These are phyloP conservation scores for Penicillium sp. DNA, from an alignment of 2,329 filamentous ascomycete genomes.

Conservation along the genomic window DNA sequence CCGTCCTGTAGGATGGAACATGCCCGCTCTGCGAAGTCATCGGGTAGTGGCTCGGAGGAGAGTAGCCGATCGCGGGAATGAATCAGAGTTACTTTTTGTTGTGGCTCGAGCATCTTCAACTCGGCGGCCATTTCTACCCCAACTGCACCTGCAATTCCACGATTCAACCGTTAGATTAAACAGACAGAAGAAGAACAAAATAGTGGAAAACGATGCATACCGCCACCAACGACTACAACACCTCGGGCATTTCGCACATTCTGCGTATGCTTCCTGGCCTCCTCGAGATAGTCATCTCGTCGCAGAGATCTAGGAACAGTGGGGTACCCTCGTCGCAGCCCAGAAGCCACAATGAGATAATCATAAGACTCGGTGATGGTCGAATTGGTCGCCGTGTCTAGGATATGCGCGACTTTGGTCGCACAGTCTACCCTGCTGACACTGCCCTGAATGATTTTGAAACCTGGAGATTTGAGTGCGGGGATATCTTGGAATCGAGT, in stretches of 20 bases:
- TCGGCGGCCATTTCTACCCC: slow-evolving; percentile 84
- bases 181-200: background rate
- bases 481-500: slow-evolving; percentile 70
- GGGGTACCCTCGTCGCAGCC: slow-evolving; percentile 72
- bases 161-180: background rate
- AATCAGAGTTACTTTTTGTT: slow-evolving; percentile 71
- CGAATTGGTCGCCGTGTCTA: slow-evolving; percentile 56
- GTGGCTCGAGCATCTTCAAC: slow-evolving; percentile 70
- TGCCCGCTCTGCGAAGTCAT: slow-evolving; percentile 67
- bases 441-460: slow-evolving; percentile 70
- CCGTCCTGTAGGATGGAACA: slow-evolving; percentile 64
- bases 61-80: slow-evolving; percentile 74
- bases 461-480: slow-evolving; percentile 66
- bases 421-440: slow-evolving; percentile 66
- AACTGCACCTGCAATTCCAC: slow-evolving; percentile 64
- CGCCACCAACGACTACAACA: slow-evolving; percentile 75
- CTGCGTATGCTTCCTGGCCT: slow-evolving; percentile 30
- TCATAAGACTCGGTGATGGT: slow-evolving; percentile 63
- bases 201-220: slow-evolving; percentile 35
- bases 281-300: slow-evolving; percentile 35
- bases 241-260: slow-evolving; percentile 55
- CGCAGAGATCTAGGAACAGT: slow-evolving; percentile 70
- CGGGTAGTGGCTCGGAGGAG: slow-evolving; percentile 73
- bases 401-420: slow-evolving; percentile 64
- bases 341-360: slow-evolving; percentile 75